phyloP scores from a whole-genome alignment of 1,284 basidiomycete species.

The Ustilago lituana region DNA sequence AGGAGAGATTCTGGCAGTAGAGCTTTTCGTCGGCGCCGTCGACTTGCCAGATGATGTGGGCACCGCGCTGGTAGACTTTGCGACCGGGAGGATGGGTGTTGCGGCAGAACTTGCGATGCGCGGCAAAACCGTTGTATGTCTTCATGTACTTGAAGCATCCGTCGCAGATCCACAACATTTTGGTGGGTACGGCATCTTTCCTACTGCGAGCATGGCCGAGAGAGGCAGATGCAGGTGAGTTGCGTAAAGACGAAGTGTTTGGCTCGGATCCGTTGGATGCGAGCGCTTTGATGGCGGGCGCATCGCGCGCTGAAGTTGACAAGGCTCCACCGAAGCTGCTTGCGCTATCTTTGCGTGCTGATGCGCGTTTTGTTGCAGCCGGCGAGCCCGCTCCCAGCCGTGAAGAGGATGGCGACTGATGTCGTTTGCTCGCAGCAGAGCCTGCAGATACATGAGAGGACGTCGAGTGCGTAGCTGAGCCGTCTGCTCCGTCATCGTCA shows the following conservation, averaged over 20 bases:
- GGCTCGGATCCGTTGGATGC: slow-evolving; percentile 4
- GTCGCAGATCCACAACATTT: slow-evolving; percentile 77
- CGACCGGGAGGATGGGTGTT: slow-evolving; percentile 82
- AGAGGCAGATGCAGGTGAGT: slow-evolving; percentile 13
- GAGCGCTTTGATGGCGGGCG: slow-evolving; percentile 27
- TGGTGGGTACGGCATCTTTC: slow-evolving; percentile 21
- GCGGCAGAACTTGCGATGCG: slow-evolving; percentile 74
- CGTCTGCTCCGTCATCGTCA: slow-evolving; percentile 27
- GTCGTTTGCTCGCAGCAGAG: slow-evolving; percentile 8
- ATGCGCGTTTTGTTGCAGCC: slow-evolving; percentile 1
- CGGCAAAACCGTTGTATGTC: slow-evolving; percentile 50
- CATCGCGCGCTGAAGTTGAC: slow-evolving; percentile 23
- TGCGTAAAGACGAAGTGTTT: slow-evolving; percentile 1
- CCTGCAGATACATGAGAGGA: not conserved
- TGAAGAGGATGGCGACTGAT: slow-evolving; percentile 21
- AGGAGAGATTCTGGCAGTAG: slow-evolving; percentile 92
- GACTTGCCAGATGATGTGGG: slow-evolving; percentile 93
- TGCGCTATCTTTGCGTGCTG: slow-evolving; percentile 16
- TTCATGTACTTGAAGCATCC: slow-evolving; percentile 96
- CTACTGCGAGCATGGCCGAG: not conserved
- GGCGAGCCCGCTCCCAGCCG: slow-evolving; percentile 3
- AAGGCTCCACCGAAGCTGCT: slow-evolving; percentile 21
- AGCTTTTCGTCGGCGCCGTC: slow-evolving; percentile 85
- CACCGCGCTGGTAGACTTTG: slow-evolving; percentile 89
- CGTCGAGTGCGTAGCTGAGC: not conserved